Evolutionary conservation across 2,329 filamentous ascomycete species (phyloP).

Genomic region (Cladosporium austrohemisphaericum): DNA sequence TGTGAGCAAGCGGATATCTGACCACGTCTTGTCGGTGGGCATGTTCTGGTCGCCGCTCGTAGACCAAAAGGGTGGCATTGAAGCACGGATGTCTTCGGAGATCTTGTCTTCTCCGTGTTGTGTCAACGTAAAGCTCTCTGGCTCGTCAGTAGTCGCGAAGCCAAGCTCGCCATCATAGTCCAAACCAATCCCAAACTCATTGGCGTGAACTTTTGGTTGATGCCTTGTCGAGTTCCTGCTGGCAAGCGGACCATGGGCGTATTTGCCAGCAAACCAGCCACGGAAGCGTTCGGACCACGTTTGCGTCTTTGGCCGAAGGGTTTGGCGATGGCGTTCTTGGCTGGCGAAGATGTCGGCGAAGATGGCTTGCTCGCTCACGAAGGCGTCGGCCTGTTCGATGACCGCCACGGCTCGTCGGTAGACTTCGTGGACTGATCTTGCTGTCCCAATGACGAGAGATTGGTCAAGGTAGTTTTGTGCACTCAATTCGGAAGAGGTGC

Average conservation of each 20-base stretch:
- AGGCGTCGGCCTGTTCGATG: conserved; percentile 13
- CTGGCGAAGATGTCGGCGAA: conserved; percentile 20
- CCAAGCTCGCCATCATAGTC: conserved; percentile 3
- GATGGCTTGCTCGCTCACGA: conserved; percentile 31
- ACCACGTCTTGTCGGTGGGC: background rate
- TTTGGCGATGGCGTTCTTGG: conserved; percentile 11
- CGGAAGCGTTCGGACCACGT: background rate
- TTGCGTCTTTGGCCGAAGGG: background rate
- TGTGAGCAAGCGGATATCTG: background rate
- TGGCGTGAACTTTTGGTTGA: background rate
- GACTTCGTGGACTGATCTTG: conserved; percentile 15
- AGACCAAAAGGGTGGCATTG: conserved; percentile 9
- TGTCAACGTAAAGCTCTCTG: background rate
- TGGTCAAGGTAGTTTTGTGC: conserved; percentile 40
- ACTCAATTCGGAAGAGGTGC: conserved; percentile 35
- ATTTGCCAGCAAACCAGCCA: background rate
- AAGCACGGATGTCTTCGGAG: background rate
- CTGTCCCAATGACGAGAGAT: conserved; percentile 16
- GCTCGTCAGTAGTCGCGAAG: background rate
- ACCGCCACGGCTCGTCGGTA: conserved; percentile 28
- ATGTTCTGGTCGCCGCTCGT: background rate
- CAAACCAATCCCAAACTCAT: conserved; percentile 9
- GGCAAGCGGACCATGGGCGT: background rate
- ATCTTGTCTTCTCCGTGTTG: background rate
- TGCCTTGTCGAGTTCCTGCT: background rate